Evolutionary conservation across 495 filamentous ascomycete genomes (phyloP), one percentile per base, ranked within the genome.

Genomic region (Xylaria venustula): DNA sequence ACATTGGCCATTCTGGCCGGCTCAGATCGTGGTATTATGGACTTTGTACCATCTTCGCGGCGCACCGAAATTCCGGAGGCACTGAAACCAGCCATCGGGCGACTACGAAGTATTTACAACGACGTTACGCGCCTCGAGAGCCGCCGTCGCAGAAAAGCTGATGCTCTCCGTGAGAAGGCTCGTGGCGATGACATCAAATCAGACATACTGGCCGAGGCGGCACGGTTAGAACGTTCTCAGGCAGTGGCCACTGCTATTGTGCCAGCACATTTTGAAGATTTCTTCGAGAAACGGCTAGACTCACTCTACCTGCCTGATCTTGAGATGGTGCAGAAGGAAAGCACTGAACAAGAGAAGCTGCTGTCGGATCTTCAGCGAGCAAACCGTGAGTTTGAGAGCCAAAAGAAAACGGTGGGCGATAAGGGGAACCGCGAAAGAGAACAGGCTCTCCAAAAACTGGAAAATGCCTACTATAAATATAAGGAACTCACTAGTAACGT

Each of bases 401-500:
- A 83, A 67, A 82, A 68, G 87, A 88, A 34, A 55, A 84, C 84
- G 26, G 83, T 81, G 17, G 92, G 90, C 1, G 91, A 93, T 64
- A 80, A 82, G 2, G 88, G 87, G 3, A 90, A 85, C 20, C 83
- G 83, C 48, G 90, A 96, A 64, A 84, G 94, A 22, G 93, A 97
- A 67, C 83, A 86, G 62, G 92, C 92, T 0, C 74, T 98, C 23
- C 94, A 98, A 71, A 85, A 85, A 42, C 80, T 98, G 20, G 93
- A 98, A 70, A 94, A 92, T 55, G 94, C 91, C 8, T 97, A 95
- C 70, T 82, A 90, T 73, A 94, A 92, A 75, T 97, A 97, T 74
- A 95, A 94, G 73, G 93, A 98, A 72, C 88, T 97, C 54, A 85
- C 95, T 42, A 89, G 83, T 42, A 95, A 98, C 67, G 75, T 97